Evolutionary conservation across 2,329 filamentous ascomycete genomes (phyloP).

Genomic region (Claviceps lovelessii): DNA sequence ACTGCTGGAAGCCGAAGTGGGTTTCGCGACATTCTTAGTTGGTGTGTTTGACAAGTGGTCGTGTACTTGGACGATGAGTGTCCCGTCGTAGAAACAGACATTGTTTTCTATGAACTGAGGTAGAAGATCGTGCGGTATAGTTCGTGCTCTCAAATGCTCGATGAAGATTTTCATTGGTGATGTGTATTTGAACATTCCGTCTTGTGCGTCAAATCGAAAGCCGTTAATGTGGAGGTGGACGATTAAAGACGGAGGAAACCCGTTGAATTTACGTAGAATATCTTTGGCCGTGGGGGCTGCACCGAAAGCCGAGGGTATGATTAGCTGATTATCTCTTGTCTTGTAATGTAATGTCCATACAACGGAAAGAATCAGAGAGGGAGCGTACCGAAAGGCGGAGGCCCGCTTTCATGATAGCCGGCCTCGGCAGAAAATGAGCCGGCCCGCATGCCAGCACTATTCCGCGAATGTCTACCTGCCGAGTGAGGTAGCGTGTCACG

Average conservation of each 20-base stretch:
- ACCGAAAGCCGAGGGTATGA: background rate
- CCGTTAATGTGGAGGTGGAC: constrained; percentile 74
- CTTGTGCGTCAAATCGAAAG: constrained; percentile 87
- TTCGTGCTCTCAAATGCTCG: constrained; percentile 61
- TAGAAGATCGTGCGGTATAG: constrained; percentile 79
- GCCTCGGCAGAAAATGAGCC: constrained; percentile 33
- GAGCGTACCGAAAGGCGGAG: constrained; percentile 37
- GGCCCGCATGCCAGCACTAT: constrained; percentile 35
- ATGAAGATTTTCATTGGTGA: constrained; percentile 77
- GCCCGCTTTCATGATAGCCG: constrained; percentile 24
- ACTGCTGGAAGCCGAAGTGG: constrained; percentile 41
- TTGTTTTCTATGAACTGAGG: constrained; percentile 57
- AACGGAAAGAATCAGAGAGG: background rate
- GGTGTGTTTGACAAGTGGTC: constrained; percentile 61
- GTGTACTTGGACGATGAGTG: constrained; percentile 86
- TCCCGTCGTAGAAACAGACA: constrained; percentile 83
- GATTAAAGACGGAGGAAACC: constrained; percentile 67
- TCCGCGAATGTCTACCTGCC: constrained; percentile 33
- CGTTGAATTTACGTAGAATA: constrained; percentile 67
- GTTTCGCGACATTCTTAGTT: constrained; percentile 41
- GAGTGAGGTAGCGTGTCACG: constrained; percentile 38
- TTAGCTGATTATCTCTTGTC: background rate
- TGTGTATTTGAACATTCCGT: constrained; percentile 81
- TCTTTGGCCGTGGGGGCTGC: constrained; percentile 60
- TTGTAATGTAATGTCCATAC: no score